Percentiles rank a stretch among this genome's conserved stretches.
Evolutionary conservation across 2,329 filamentous ascomycete genomes (phyloP).

Genomic region (Orbilia brochopaga): DNA sequence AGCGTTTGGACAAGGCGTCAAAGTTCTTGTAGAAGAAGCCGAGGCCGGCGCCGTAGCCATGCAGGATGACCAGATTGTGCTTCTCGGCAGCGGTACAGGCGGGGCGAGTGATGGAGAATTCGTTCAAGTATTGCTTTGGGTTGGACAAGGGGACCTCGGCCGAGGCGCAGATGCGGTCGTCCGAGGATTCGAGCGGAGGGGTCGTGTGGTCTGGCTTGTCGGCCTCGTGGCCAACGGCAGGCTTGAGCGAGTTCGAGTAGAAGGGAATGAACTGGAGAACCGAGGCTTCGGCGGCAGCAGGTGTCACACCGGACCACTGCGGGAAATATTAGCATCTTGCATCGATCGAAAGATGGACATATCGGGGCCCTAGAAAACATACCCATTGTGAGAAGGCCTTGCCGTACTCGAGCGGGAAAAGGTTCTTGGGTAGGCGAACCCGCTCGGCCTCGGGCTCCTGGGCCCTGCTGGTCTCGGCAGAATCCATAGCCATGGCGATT

Average conservation of each 20-base stretch:
- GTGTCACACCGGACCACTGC: constrained; percentile 84
- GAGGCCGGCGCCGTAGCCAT: constrained; percentile 93
- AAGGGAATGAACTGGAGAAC: constrained; percentile 87
- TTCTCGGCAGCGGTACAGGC: constrained; percentile 33
- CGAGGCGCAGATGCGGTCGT: constrained; percentile 83
- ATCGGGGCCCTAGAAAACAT: too few relatives aligned
- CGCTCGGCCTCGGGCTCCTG: constrained; percentile 54
- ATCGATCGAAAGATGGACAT: constrained; percentile 50
- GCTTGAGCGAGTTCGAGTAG: constrained; percentile 52
- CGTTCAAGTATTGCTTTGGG: constrained; percentile 85
- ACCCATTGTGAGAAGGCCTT: constrained; percentile 93
- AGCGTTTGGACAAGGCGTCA: constrained; percentile 77
- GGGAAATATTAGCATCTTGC: neutral
- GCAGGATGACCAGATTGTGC: constrained; percentile 82
- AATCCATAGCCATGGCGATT: constrained; percentile 41
- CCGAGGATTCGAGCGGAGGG: constrained; percentile 66
- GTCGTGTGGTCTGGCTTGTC: constrained; percentile 62
- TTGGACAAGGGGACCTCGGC: constrained; percentile 83
- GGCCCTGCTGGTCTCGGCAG: constrained; percentile 58
- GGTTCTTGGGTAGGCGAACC: constrained; percentile 53
- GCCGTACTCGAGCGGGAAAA: constrained; percentile 89
- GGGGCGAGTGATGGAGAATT: constrained; percentile 85
- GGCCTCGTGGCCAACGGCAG: constrained; percentile 45
- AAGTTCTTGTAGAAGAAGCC: constrained; percentile 99
- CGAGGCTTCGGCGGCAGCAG: constrained; percentile 81